Conservation (phyloP, 1,284 basidiomycete genomes). For the Ganoderma sp. region DNA sequence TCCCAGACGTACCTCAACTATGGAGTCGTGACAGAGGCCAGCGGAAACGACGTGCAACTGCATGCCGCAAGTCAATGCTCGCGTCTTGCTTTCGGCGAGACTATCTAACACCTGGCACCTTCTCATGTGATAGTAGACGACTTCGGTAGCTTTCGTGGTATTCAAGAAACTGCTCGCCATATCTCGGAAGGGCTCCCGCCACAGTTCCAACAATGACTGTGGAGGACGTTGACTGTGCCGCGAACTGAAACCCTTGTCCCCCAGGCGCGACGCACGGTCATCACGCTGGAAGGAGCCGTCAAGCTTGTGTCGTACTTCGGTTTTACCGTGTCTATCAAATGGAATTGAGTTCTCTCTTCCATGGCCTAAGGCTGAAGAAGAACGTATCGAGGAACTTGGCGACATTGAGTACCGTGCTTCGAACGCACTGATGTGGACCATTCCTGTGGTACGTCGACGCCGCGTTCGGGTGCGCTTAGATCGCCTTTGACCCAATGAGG, state of each 20-base stretch:
- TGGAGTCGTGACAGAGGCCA: neutral
- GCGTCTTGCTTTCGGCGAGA: neutral
- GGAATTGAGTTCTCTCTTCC: constrained; percentile 88
- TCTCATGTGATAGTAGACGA: neutral
- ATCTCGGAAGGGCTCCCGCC: constrained; percentile 62
- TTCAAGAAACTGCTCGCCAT: neutral
- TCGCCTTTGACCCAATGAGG: neutral
- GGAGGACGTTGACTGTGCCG: constrained; percentile 77
- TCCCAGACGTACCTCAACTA: neutral
- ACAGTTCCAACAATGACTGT: constrained; percentile 55
- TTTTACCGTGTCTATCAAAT: constrained; percentile 72
- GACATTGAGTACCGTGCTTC: constrained; percentile 93
- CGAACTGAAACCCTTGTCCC: constrained; percentile 68
- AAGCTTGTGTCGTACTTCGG: constrained; percentile 81
- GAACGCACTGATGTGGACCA: constrained; percentile 71
- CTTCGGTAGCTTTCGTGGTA: neutral
- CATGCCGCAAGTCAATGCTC: neutral
- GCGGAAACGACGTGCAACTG: neutral
- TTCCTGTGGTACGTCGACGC: constrained; percentile 37
- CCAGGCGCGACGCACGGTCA: constrained; percentile 30
- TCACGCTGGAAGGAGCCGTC: constrained; percentile 44
- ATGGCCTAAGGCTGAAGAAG: constrained; percentile 78
- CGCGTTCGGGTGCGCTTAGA: neutral
- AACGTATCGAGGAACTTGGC: constrained; percentile 87
- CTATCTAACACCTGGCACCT: neutral